These are phyloP conservation scores for Phlebiopsis gigantea DNA, from an alignment of 768 basidiomycete species.

Conservation along the genomic window DNA sequence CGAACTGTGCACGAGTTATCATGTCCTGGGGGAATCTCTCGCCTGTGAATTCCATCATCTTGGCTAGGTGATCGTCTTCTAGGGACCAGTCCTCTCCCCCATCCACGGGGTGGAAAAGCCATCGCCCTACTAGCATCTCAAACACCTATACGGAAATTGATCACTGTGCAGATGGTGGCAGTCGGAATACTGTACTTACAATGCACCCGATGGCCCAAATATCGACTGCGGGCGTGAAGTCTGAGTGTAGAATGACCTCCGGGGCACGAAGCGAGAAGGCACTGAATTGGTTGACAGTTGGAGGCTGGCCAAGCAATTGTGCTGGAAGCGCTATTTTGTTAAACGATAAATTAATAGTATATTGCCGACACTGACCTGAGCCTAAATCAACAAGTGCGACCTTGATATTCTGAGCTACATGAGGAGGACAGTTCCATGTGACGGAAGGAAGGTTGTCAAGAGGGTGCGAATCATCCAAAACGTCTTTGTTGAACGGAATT, in stretches of 20 bases:
- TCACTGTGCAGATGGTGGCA: too few species aligned
- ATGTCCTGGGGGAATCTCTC: constrained; percentile 16
- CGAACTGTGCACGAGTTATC: constrained; percentile 7
- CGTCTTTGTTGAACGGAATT: background rate
- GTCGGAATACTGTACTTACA: constrained; percentile 13
- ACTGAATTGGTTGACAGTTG: constrained; percentile 13
- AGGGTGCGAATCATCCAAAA: constrained; percentile 11
- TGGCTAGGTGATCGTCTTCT: constrained; percentile 27
- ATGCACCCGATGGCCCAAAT: constrained; percentile 30
- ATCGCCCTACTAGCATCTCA: constrained; percentile 22
- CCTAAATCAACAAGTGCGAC: constrained; percentile 17
- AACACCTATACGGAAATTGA: constrained; percentile 15
- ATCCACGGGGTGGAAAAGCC: constrained; percentile 19
- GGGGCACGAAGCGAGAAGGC: constrained; percentile 24
- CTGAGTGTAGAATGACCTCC: constrained; percentile 24
- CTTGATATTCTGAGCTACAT: constrained; percentile 9
- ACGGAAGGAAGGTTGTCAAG: constrained; percentile 6
- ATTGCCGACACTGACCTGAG: constrained; percentile 11
- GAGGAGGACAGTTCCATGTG: constrained; percentile 11
- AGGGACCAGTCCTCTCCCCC: constrained; percentile 10
- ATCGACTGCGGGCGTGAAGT: constrained; percentile 19
- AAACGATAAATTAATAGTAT: background rate
- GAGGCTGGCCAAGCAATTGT: constrained; percentile 16
- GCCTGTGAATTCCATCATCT: constrained; percentile 27
- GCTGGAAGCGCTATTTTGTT: constrained; percentile 4